Evolutionary conservation across 2,329 filamentous ascomycete genomes (phyloP), one percentile per base, ranked within the genome.

Genomic region (Emmonsiellopsis sp.): DNA sequence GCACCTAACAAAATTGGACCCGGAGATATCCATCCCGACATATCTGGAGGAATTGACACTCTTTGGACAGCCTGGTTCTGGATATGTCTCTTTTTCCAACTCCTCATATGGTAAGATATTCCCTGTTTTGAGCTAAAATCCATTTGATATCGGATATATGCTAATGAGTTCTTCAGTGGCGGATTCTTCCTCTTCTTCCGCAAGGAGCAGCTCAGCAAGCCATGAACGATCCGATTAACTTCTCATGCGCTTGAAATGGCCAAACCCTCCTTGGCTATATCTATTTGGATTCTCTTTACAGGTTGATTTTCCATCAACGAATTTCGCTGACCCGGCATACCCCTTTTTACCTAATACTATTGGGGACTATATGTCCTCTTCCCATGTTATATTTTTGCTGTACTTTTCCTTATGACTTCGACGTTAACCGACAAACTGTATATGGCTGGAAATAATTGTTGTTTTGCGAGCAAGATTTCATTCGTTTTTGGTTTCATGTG

Each of bases 1-100:
- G 81, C 80, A 8, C 82, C 83, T 0, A 79, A 85, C 64, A 77
- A 74, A 6, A 72, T 81, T 27, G 83, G 83, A 0, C 82, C 83
- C 1, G 81, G 81, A 1, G 70, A 74, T 2, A 80, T 84, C 14
- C 85, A 83, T 57, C 83, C 83, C 0, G 80, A 84, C 64, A 75
- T 85, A 42, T 48, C 53, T 32, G 42, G 27, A 1, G 55, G 55
- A n/a, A 7, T 47, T 9, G 13, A 5, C 31, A 68, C 72, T 10
- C 62, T 82, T 39, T 73, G 67, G 10, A 74, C 75, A 54, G 69
- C 73, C 13, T 80, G 76, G 73, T 84, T 85, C 64, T 85, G 82
- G 82, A 69, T 84, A 54, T 79, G 76, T 49, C 62, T 86, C 37
- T 55, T 74, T 6, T 71, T 79, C 53, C 83, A 86, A 63, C 63